A percentile compares a stretch with the other conserved stretches of the same genome.
These are phyloP conservation scores for Cryptococcus deneoformans DNA, from an alignment of 1,284 basidiomycete genomes.

Conservation along the genomic window DNA sequence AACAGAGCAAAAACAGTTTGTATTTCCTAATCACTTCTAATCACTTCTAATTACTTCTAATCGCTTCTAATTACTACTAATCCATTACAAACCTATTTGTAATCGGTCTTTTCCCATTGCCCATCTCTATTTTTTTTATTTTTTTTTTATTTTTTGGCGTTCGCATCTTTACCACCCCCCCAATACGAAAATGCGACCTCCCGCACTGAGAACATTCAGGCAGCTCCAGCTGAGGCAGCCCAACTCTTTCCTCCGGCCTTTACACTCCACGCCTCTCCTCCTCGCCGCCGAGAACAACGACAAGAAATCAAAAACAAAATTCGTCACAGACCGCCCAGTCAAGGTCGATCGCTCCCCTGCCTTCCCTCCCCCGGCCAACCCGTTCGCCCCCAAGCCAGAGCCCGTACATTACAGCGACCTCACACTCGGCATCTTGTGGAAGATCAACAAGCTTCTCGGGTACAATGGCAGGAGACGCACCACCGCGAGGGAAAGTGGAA, in stretches of 20 bases:
- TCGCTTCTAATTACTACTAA: too few relatives aligned
- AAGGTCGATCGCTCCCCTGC: conserved; percentile 22
- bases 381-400: conserved; percentile 24
- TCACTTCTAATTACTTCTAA: too few relatives aligned
- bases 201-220: too few relatives aligned
- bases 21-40: too few relatives aligned
- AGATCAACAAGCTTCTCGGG: conserved; percentile 54
- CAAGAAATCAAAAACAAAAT: conserved; percentile 7
- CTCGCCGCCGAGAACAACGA: background rate
- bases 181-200: background rate
- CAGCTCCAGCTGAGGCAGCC: too few relatives aligned
- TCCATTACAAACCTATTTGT: too few relatives aligned
- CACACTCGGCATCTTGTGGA: conserved; percentile 35
- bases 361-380: conserved; percentile 40
- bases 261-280: background rate
- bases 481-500: conserved; percentile 55
- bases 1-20: background rate
- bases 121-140: background rate
- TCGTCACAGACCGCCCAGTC: conserved; percentile 13
- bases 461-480: conserved; percentile 54
- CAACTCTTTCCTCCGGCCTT: background rate
- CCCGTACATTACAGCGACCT: conserved; percentile 29
- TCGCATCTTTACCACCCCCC: background rate
- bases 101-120: too few relatives aligned
- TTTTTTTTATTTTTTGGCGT: background rate